Percentiles rank a stretch among this genome's conserved stretches.
Conservation (phyloP, 2,329 filamentous ascomycete genomes). For the Apiospora hydei region DNA sequence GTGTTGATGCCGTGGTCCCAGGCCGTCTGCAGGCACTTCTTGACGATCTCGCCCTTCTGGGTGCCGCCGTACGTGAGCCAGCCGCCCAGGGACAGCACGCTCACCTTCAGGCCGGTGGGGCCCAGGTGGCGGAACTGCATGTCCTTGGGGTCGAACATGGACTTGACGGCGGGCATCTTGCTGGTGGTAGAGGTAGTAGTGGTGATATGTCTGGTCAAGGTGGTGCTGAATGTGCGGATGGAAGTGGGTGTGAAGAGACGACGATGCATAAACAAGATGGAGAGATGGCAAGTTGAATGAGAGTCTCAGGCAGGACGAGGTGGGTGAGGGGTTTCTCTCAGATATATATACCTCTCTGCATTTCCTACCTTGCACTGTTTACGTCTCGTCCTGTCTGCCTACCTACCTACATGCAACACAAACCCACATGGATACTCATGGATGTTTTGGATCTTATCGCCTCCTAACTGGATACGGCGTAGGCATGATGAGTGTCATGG, state of each 20-base stretch:
- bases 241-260: neutral
- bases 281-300: neutral
- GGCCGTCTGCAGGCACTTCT: conserved; percentile 54
- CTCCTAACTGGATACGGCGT: neutral
- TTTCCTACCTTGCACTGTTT: neutral
- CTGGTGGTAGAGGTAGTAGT: neutral
- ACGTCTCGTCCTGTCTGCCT: conserved; percentile 2
- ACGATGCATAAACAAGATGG: conserved; percentile 2
- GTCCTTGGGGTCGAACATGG: conserved; percentile 39
- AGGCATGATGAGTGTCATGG: neutral
- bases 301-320: neutral
- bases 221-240: conserved; percentile 21
- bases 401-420: no score
- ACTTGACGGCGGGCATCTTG: conserved; percentile 31
- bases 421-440: neutral
- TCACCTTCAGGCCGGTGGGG: conserved; percentile 51
- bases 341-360: neutral
- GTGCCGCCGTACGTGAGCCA: conserved; percentile 43
- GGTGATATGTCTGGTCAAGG: neutral
- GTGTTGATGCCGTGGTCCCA: conserved; percentile 62
- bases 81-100: conserved; percentile 49
- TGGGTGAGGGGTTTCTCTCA: neutral
- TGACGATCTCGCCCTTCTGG: conserved; percentile 47
- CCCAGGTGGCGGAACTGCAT: conserved; percentile 54
- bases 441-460: neutral